A percentile compares a stretch with the other conserved stretches of the same genome.
Conservation (phyloP, 805 yeast genomes). For the Blastobotrys parvus region DNA sequence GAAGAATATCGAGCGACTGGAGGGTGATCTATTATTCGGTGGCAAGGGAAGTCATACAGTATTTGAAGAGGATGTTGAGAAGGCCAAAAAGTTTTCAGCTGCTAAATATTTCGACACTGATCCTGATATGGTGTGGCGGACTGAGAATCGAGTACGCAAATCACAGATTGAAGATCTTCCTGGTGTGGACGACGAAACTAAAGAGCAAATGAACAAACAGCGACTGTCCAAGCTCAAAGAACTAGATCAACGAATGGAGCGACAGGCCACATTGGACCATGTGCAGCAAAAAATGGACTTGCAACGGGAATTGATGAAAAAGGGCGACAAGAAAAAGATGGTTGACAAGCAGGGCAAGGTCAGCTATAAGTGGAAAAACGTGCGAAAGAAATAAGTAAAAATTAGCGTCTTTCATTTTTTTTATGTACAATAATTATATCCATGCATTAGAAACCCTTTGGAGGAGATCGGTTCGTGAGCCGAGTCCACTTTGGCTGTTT, state of each 20-base stretch:
- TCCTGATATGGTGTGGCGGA: slow-evolving; percentile 46
- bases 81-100: slow-evolving; percentile 52
- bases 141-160: slow-evolving; percentile 62
- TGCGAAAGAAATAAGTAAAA: slow-evolving; percentile 26
- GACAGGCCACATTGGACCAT: slow-evolving; percentile 57
- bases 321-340: slow-evolving; percentile 76
- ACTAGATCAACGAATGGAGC: slow-evolving; percentile 56
- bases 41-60: slow-evolving; percentile 75
- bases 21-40: slow-evolving; percentile 26
- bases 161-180: slow-evolving; percentile 41
- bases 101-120: slow-evolving; percentile 66
- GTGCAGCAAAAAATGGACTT: slow-evolving; percentile 67
- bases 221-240: slow-evolving; percentile 47
- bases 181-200: neutral
- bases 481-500: slow-evolving; percentile 81
- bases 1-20: slow-evolving; percentile 51
- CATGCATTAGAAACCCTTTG: slow-evolving; percentile 48
- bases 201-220: slow-evolving; percentile 17
- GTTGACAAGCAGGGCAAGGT: slow-evolving; percentile 58
- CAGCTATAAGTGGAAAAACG: slow-evolving; percentile 75
- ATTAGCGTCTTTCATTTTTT: neutral
- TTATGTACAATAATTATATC: slow-evolving; percentile 8
- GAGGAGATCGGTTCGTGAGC: slow-evolving; percentile 69
- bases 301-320: slow-evolving; percentile 84
- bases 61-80: slow-evolving; percentile 60